Evolutionary conservation across 306 rosid species (phyloP).

Genomic region (Abrus precatorius): DNA sequence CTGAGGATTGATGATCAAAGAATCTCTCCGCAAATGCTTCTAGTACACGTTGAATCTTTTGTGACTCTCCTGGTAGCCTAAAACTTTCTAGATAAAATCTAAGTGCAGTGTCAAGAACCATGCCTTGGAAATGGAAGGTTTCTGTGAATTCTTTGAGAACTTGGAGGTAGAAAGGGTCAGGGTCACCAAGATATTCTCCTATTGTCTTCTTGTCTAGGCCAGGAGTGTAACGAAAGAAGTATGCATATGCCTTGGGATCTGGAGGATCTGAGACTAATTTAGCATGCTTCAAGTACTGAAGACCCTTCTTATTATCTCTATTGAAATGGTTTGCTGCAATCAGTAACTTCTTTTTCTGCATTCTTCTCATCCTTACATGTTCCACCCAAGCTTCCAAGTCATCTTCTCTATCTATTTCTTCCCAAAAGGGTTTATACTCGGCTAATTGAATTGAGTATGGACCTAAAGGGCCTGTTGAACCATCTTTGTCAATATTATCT

Average conservation of each 20-base stretch:
- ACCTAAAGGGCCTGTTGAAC: slow-evolving; percentile 50
- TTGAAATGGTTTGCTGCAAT: slow-evolving; percentile 88
- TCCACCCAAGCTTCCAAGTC: slow-evolving; percentile 68
- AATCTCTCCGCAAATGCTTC: slow-evolving; percentile 83
- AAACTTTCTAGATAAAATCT: slow-evolving; percentile 84
- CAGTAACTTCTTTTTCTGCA: slow-evolving; percentile 72
- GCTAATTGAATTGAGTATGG: slow-evolving; percentile 54
- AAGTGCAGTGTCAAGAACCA: slow-evolving; percentile 84
- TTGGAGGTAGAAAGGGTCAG: slow-evolving; percentile 72
- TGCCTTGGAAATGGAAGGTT: slow-evolving; percentile 74
- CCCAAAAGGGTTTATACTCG: slow-evolving; percentile 79
- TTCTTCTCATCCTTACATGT: slow-evolving; percentile 66
- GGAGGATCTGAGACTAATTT: slow-evolving; percentile 79
- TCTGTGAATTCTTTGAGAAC: slow-evolving; percentile 81
- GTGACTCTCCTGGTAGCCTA: slow-evolving; percentile 89
- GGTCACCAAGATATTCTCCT: slow-evolving; percentile 95
- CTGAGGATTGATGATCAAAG: slow-evolving; percentile 73
- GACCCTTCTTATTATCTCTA: slow-evolving; percentile 87
- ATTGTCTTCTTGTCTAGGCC: slow-evolving; percentile 78
- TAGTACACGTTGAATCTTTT: slow-evolving; percentile 85
- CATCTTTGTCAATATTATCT: slow-evolving; percentile 73
- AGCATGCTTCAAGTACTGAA: slow-evolving; percentile 77
- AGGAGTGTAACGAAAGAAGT: slow-evolving; percentile 78
- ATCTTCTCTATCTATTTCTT: slow-evolving; percentile 60
- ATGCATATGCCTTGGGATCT: slow-evolving; percentile 71